Percentiles rank a stretch among this genome's conserved stretches.
These are phyloP conservation scores for Pyrus betulifolia DNA, from an alignment of 306 rosid species.

Conservation along the genomic window DNA sequence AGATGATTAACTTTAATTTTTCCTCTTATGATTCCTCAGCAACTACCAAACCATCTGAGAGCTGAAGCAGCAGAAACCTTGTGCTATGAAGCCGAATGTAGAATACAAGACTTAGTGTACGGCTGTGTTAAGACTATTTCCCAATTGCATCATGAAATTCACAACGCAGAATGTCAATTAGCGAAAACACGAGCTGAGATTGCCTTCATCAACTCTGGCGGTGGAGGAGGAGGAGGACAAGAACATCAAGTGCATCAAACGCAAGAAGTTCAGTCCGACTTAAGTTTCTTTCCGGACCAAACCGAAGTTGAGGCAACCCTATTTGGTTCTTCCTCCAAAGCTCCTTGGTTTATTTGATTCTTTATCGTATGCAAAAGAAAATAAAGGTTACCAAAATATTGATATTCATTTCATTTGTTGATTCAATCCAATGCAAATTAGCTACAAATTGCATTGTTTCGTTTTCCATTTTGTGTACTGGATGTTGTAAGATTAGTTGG, in stretches of 20 bases:
- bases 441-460: not conserved
- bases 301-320: constrained; percentile 17
- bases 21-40: constrained; percentile 13
- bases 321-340: constrained; percentile 9
- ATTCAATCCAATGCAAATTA: not conserved
- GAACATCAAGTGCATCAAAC: not conserved
- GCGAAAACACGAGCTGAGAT: constrained; percentile 47
- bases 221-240: not conserved
- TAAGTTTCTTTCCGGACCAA: constrained; percentile 11
- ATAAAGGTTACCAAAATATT: not conserved
- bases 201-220: constrained; percentile 19
- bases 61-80: constrained; percentile 47
- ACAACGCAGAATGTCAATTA: constrained; percentile 34
- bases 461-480: no score
- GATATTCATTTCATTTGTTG: not conserved
- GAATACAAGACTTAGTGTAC: constrained; percentile 60
- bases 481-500: no score
- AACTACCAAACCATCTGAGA: constrained; percentile 39
- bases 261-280: constrained; percentile 5
- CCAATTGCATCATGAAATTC: constrained; percentile 41
- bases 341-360: constrained; percentile 13
- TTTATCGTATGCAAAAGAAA: not conserved
- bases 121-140: constrained; percentile 60
- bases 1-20: not conserved
- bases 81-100: constrained; percentile 48